Conservation (phyloP, 1,284 basidiomycete species). For the Microbotryum lychnidis-dioicae region DNA sequence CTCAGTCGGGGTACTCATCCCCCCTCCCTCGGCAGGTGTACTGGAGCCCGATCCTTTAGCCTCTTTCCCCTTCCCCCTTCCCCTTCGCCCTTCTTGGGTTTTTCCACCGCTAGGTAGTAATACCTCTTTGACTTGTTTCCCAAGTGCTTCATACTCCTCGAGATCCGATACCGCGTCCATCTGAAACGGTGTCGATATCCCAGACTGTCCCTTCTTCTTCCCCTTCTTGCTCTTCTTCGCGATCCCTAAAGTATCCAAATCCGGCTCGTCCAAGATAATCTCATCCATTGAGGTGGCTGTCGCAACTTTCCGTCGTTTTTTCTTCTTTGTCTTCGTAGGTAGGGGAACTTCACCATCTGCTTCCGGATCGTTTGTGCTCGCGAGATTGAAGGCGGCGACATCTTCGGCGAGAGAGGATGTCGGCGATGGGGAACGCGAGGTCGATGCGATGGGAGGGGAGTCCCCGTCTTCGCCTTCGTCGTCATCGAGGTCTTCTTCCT, state of each 20-base stretch:
- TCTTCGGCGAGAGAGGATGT: conserved; percentile 11
- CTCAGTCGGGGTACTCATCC: too few relatives aligned
- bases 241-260: conserved; percentile 33
- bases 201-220: conserved; percentile 9
- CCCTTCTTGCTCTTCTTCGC: conserved; percentile 12
- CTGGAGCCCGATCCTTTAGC: too few relatives aligned
- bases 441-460: conserved; percentile 2
- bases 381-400: conserved; percentile 7
- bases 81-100: too few relatives aligned
- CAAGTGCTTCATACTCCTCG: too few relatives aligned
- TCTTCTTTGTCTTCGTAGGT: neutral
- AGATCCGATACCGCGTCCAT: too few relatives aligned
- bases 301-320: conserved; percentile 1
- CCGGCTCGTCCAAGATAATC: conserved; percentile 23
- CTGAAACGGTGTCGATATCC: neutral
- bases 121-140: too few relatives aligned
- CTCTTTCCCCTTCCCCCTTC: too few relatives aligned
- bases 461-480: neutral
- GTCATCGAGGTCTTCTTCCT: conserved; percentile 32
- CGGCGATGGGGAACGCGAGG: conserved; percentile 20
- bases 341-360: conserved; percentile 27
- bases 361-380: conserved; percentile 25
- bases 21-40: too few relatives aligned
- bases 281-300: conserved; percentile 5
- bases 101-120: too few relatives aligned